Evolutionary conservation across 179 eudicot genomes (phyloP), one percentile per base, ranked within the genome.

Genomic region (Corrigiola litoralis): DNA sequence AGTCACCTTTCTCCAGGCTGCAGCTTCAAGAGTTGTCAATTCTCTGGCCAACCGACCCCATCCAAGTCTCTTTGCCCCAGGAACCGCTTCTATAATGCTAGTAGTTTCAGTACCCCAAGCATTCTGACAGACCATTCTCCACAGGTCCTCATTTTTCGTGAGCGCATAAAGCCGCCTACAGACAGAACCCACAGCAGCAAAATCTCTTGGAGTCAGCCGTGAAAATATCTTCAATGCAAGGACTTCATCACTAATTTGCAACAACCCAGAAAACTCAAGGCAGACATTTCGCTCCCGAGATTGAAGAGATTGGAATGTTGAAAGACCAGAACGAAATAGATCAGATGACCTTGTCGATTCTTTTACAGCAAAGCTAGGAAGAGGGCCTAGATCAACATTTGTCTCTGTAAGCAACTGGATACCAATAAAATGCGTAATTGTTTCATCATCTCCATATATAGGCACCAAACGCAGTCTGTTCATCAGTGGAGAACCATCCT

Each of bases 21-120:
- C 95, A n/a, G 95, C 92, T 77, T 92, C 98, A 29, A 92, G 95
- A 58, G 98, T 89, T 24, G 98, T 92, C 52, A 92, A 74, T 71
- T 92, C 98, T 50, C 98, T 72, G 6, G 98, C 98, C 74, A 89
- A 66, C 50, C 90, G 79, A 36, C 95, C 95, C 98, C 98, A 92
- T 11, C 98, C 98, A 16, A 89, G 81, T 66, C 98, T 75, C 70
- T 87, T 92, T 32, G 96, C 87, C 33, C 88, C 95, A 24, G 96
- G 95, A 67, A 89, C 98, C 0, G 95, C 73, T 75, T 89, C 96
- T 21, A 92, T 54, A 51, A 92, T 84, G 4, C 92, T 69, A 23
- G 98, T 89, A 11, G 96, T 92, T 77, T 92, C 98, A 59, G 75
- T 81, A 41, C 98, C 98, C 98, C 98, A 92, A 44, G 95, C 98